Conservation (phyloP, 1,284 basidiomycete species). For the Trichosporon ovoides region DNA sequence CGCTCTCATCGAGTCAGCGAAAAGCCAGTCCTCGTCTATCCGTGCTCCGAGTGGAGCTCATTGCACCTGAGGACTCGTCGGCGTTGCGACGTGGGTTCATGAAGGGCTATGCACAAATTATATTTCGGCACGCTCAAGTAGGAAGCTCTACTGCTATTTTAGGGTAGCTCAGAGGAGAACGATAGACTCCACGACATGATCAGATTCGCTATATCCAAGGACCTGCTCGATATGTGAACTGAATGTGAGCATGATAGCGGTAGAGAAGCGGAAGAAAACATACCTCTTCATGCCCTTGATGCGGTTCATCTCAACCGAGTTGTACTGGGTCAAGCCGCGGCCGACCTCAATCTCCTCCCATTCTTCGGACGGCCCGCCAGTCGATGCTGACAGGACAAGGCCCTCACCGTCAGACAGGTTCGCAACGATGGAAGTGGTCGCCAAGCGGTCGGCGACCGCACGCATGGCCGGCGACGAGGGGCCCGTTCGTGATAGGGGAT, state of each 20-base stretch:
- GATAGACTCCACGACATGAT: constrained; percentile 92
- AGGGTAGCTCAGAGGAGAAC: constrained; percentile 28
- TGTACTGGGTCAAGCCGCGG: constrained; percentile 90
- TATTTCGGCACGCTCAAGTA: neutral
- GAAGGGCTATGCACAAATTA: neutral
- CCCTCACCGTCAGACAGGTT: constrained; percentile 2
- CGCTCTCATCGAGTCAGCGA: neutral
- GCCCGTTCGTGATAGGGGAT: constrained; percentile 37
- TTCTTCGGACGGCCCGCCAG: constrained; percentile 46
- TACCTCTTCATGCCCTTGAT: constrained; percentile 89
- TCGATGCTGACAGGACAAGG: neutral
- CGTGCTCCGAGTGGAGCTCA: neutral
- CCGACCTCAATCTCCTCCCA: constrained; percentile 86
- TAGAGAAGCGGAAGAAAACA: constrained; percentile 31
- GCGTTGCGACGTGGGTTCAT: too few relatives aligned
- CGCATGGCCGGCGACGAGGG: constrained; percentile 35
- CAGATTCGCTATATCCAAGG: constrained; percentile 88
- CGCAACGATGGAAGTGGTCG: constrained; percentile 2
- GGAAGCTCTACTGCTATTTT: neutral
- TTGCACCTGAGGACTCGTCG: neutral
- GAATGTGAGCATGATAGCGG: constrained; percentile 19
- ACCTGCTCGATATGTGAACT: constrained; percentile 76
- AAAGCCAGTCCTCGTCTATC: too few relatives aligned
- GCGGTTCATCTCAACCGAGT: constrained; percentile 80
- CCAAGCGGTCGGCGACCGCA: constrained; percentile 26